Percentiles rank a stretch among this genome's conserved stretches.
These are phyloP conservation scores for Lipomyces spencermartinsiae DNA, from an alignment of 805 yeast species.

Conservation along the genomic window DNA sequence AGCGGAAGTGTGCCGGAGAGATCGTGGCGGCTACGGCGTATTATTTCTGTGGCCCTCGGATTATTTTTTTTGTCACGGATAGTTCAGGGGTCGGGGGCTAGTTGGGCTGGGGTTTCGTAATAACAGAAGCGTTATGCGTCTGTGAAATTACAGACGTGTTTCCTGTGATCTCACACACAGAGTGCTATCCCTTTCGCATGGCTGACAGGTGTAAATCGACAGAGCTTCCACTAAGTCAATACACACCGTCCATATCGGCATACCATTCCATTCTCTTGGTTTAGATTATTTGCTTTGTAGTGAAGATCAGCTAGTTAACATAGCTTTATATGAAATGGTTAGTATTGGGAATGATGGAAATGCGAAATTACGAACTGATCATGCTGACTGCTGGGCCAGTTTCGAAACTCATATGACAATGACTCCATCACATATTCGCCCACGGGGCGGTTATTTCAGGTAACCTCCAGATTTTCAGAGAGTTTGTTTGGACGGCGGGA, in stretches of 20 bases:
- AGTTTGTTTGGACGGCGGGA: not conserved
- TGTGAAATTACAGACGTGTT: not conserved
- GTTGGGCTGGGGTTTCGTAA: not conserved
- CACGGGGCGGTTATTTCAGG: constrained; percentile 89
- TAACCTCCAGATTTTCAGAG: constrained; percentile 31
- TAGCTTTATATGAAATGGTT: not conserved
- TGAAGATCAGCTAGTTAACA: not conserved
- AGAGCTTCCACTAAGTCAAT: not conserved
- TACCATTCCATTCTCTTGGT: not conserved
- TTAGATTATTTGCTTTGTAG: not conserved
- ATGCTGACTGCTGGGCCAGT: constrained; percentile 50
- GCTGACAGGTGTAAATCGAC: not conserved
- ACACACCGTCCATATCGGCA: not conserved
- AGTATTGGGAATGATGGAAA: not conserved
- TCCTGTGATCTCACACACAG: not conserved
- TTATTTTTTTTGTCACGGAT: not conserved
- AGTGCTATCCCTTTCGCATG: not conserved
- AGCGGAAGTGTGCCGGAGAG: not conserved
- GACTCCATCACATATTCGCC: constrained; percentile 98
- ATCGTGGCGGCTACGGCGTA: not conserved
- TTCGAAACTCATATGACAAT: constrained; percentile 98
- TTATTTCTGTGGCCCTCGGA: not conserved
- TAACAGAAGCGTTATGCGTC: not conserved
- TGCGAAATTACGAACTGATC: not conserved
- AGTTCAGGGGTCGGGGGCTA: not conserved